Percentiles rank a stretch among this genome's conserved stretches.
Evolutionary conservation across 768 basidiomycete genomes (phyloP).

Genomic region (Boletus barrowsii): DNA sequence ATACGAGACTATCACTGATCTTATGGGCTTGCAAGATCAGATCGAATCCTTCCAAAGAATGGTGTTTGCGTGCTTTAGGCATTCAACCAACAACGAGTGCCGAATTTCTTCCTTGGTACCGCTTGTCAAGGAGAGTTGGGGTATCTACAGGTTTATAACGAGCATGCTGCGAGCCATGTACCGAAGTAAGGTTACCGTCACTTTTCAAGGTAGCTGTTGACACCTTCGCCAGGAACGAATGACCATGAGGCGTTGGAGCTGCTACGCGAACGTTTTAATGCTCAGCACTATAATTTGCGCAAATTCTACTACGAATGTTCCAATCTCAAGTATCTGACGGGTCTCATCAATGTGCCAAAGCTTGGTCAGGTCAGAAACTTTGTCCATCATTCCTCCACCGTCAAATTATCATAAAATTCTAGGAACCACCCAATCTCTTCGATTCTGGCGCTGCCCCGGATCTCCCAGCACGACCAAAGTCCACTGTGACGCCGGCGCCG

Average conservation of each 20-base stretch:
- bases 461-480: conserved; percentile 77
- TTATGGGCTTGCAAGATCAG: conserved; percentile 97
- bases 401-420: conserved; percentile 1
- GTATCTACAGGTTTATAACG: conserved; percentile 97
- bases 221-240: conserved; percentile 67
- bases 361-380: conserved; percentile 66
- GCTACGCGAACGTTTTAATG: conserved; percentile 78
- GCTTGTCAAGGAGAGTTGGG: conserved; percentile 98
- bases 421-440: conserved; percentile 96
- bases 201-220: neutral
- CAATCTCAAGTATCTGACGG: conserved; percentile 96
- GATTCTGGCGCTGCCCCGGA: conserved; percentile 84
- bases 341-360: conserved; percentile 97
- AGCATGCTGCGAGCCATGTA: conserved; percentile 99
- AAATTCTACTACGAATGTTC: conserved; percentile 99
- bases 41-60: conserved; percentile 99
- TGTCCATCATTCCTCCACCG: neutral
- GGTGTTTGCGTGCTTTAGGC: conserved; percentile 91
- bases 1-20: conserved; percentile 95
- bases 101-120: conserved; percentile 95
- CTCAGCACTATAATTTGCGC: conserved; percentile 90
- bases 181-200: conserved; percentile 56
- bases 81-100: conserved; percentile 93
- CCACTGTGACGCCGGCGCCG: conserved; percentile 51
- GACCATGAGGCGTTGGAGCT: conserved; percentile 88